Conservation (phyloP, 2,329 filamentous ascomycete species). For the Ceratocystis lukuohia region DNA sequence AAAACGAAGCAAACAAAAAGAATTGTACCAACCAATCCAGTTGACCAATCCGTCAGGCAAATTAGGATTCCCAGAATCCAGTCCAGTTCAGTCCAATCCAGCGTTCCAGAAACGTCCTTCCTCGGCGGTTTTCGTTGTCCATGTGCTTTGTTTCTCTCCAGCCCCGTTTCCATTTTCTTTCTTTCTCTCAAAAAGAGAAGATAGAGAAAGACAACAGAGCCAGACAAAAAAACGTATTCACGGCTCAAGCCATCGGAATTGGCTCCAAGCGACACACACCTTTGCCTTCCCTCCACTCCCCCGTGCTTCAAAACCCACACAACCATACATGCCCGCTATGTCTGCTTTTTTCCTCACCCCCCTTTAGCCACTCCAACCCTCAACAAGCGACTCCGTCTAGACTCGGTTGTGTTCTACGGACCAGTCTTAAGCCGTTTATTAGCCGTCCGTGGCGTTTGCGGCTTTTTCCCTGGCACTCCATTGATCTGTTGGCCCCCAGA, state of each 20-base stretch:
- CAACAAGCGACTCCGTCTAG: not conserved
- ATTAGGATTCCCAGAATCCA: not conserved
- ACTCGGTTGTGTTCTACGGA: not conserved
- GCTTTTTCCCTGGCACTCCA: slow-evolving; percentile 42
- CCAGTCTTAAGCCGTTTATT: slow-evolving; percentile 19
- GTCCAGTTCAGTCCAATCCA: not conserved
- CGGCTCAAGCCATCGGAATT: no score
- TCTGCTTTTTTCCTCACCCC: not conserved
- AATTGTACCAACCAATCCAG: not conserved
- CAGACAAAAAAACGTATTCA: not conserved
- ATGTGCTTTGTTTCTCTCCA: not conserved
- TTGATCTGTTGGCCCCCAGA: slow-evolving; percentile 37
- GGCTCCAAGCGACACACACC: not conserved
- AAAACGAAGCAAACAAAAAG: not conserved
- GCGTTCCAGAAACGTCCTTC: no score
- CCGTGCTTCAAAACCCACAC: no score
- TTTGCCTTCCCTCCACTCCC: not conserved
- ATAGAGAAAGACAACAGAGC: not conserved
- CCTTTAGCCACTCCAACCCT: not conserved
- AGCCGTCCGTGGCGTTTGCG: slow-evolving; percentile 42
- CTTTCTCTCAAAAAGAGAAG: not conserved
- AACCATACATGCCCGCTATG: no score
- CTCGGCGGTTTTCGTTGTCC: not conserved
- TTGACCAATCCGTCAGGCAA: not conserved
- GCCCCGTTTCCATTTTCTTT: not conserved